Base-by-base conservation (phyloP, 2,329 filamentous ascomycete species). In the Arthrobotrys megalospora region DNA sequence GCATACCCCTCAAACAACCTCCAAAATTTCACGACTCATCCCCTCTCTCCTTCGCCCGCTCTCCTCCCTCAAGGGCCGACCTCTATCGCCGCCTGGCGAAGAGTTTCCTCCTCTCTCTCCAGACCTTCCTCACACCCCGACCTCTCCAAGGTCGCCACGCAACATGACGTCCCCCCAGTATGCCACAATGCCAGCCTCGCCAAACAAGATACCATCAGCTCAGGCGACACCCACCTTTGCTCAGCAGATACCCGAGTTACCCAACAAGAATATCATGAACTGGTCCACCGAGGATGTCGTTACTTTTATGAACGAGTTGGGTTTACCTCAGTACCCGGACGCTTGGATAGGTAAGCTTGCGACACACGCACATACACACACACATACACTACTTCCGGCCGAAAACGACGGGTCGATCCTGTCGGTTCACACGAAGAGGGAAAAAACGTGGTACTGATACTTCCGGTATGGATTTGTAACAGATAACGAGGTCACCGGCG, bases 401-500 rank as follows among this genome's bases (percentile, higher is more conserved):
- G 32, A 52, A 32, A 32, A 60, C 78, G 48, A 78, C 16, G 28
- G 50, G 41, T 52, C 71, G 66, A 72, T 36, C 55, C 67, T 67
- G 47, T 68, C 19, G 19, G 45, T 28, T 53, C 16, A 14, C 11
- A 24, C 4, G 34, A 58, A 34, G n/a, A 50, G 12, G 34, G 62
- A 6, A 45, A 28, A 60, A 60, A 60, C 55, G 36, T 60, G 36
- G 52, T 60, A 60, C 55, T 60, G 55, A 60, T 28, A 60, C 14
- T 60, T 60, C 43, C 11, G 41, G 63, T 28, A 36, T 43, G 19
- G 34, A 63, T 63, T 50, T 67, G 45, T 84, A 60, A 60, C 55
- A 96, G 96, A 97, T 83, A 97, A 99, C 83, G 94, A 93, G 80
- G 96, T 99, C 81, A 91, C 94, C 43, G 96, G 96, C 80, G 94